These are phyloP conservation scores for Neophaeococcomyces mojaviensis DNA, from an alignment of 2,329 filamentous ascomycete genomes.

Conservation along the genomic window DNA sequence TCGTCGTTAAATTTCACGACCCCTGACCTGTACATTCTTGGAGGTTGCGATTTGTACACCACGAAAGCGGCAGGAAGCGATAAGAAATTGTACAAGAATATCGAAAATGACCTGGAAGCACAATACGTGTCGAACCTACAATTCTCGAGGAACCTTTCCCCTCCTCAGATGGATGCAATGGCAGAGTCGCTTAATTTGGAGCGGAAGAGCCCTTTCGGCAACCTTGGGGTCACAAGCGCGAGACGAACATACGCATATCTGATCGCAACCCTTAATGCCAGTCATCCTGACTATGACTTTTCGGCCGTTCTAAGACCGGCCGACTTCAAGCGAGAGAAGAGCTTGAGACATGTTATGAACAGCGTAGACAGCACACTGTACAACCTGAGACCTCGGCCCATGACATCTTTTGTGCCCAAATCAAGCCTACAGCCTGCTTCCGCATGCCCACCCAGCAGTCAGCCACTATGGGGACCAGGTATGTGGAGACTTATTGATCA, in stretches of 20 bases:
- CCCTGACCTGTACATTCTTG: slow-evolving; percentile 81
- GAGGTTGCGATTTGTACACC: slow-evolving; percentile 93
- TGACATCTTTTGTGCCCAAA: slow-evolving; percentile 28
- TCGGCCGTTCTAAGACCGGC: slow-evolving; percentile 80
- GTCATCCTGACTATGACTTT: slow-evolving; percentile 95
- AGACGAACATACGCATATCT: slow-evolving; percentile 91
- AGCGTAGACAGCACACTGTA: slow-evolving; percentile 80
- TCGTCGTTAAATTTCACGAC: slow-evolving; percentile 94
- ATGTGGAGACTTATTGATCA: slow-evolving; percentile 92
- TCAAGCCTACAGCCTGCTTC: slow-evolving; percentile 27
- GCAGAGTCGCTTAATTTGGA: slow-evolving; percentile 64
- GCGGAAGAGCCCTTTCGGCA: slow-evolving; percentile 84
- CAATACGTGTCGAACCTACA: slow-evolving; percentile 84
- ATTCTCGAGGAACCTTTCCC: slow-evolving; percentile 78
- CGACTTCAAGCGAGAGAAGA: slow-evolving; percentile 82
- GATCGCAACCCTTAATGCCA: slow-evolving; percentile 93
- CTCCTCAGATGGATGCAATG: slow-evolving; percentile 66
- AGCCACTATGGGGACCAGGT: slow-evolving; percentile 66
- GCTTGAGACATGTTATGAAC: slow-evolving; percentile 72
- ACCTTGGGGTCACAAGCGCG: slow-evolving; percentile 77
- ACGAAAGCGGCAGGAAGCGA: slow-evolving; percentile 92
- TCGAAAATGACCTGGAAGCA: slow-evolving; percentile 82
- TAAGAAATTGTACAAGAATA: slow-evolving; percentile 95
- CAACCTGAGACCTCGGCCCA: slow-evolving; percentile 65
- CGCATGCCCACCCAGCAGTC: slow-evolving; percentile 38